phyloP scores from a whole-genome alignment of 2,329 filamentous ascomycete species.

The Cladosporium sp. region DNA sequence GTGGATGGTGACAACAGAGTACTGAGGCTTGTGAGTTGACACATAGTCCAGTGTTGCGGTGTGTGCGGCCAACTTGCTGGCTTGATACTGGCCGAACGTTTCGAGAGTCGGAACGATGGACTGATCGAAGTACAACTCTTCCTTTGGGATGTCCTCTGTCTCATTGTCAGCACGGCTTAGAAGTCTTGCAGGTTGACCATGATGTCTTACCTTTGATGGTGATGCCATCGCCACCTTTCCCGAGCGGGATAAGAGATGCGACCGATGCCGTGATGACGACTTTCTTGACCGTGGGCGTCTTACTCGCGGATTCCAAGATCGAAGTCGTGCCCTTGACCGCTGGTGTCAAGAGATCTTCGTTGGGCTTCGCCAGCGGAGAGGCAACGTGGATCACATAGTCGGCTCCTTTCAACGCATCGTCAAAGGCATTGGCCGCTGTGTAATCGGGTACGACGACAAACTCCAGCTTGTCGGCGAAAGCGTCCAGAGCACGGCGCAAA shows the following conservation, averaged over 20 bases:
- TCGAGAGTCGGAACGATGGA: not conserved
- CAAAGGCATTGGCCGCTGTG: not conserved
- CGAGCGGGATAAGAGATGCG: not conserved
- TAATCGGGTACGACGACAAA: not conserved
- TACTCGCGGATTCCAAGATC: not conserved
- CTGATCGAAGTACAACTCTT: not conserved
- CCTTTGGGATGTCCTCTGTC: not conserved
- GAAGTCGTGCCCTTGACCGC: not conserved
- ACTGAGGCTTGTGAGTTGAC: not conserved
- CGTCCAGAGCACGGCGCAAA: not conserved
- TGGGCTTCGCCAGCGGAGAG: not conserved
- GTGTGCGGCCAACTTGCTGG: not conserved
- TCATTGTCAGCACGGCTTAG: constrained; percentile 17
- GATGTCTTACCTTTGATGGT: not conserved
- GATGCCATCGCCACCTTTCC: not conserved
- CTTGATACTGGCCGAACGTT: not conserved
- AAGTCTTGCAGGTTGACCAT: constrained; percentile 19
- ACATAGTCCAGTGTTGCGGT: not conserved
- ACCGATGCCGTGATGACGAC: not conserved
- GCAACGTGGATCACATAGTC: constrained; percentile 1
- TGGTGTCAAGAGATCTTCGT: not conserved
- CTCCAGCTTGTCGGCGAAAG: not conserved
- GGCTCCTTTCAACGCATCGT: not conserved
- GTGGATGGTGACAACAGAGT: not conserved
- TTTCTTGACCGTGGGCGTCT: not conserved